Conservation (phyloP, 768 basidiomycete genomes). For the Amanita inopinata region DNA sequence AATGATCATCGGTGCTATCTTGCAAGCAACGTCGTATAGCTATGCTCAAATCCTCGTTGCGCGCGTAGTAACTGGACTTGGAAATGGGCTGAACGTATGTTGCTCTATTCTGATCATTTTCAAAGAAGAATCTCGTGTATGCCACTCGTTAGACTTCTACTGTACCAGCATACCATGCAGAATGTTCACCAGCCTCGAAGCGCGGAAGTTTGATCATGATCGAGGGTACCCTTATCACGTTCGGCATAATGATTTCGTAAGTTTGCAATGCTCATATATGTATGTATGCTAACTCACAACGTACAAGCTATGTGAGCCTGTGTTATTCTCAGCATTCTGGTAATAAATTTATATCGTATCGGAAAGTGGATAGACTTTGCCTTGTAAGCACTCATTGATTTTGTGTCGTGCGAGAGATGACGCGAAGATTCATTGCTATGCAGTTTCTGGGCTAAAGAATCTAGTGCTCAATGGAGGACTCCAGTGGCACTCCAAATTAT, state of each 20-base stretch:
- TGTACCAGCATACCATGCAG: slow-evolving; percentile 55
- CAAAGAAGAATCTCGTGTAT: too few species aligned
- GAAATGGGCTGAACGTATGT: slow-evolving; percentile 52
- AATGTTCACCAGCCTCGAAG: slow-evolving; percentile 50
- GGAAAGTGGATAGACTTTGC: slow-evolving; percentile 58
- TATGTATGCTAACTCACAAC: slow-evolving; percentile 11
- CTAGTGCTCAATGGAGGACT: slow-evolving; percentile 52
- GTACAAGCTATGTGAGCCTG: neutral
- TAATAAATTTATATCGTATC: neutral
- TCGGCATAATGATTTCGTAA: slow-evolving; percentile 55
- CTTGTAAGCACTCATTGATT: slow-evolving; percentile 29
- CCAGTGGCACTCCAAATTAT: slow-evolving; percentile 53
- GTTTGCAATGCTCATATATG: slow-evolving; percentile 16
- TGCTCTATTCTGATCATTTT: neutral
- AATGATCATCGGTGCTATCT: slow-evolving; percentile 54
- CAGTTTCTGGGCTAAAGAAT: slow-evolving; percentile 41
- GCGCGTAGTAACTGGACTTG: slow-evolving; percentile 50
- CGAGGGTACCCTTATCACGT: slow-evolving; percentile 53
- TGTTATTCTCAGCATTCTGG: neutral
- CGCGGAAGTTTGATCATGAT: slow-evolving; percentile 58
- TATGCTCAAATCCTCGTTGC: slow-evolving; percentile 57
- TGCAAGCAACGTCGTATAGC: slow-evolving; percentile 46
- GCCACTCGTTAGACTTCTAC: slow-evolving; percentile 41
- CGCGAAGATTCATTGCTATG: slow-evolving; percentile 5
- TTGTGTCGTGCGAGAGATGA: neutral